Base-by-base conservation (phyloP, 2,329 filamentous ascomycete genomes). In the Aureobasidium sp. region DNA sequence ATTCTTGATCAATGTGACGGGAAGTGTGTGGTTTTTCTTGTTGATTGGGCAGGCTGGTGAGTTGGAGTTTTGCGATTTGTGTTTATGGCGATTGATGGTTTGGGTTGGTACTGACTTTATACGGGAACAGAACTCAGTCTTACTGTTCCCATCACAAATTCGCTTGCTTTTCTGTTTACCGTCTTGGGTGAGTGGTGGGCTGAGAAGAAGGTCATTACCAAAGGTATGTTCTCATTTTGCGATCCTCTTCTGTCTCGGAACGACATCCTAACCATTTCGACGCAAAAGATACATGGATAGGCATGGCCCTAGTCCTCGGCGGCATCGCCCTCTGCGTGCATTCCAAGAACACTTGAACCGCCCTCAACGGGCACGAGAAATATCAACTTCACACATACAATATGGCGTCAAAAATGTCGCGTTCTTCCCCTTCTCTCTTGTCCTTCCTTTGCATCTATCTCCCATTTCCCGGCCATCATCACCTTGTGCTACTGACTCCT, bases 11-110 rank as follows among this genome's bases (percentile, higher is more conserved):
- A 97, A 97, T 73, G 77, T 97, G 59, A 96, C 93, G 2, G 93
- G 93, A 34, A 96, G 91, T 71, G 82, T 97, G 61, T 97, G 93
- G 93, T 97, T 97, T 76, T 97, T 97, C 69, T 76, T 97, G 67
- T 79, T 97, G 66, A 93, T 97, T 76, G 93, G 93, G 7, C 85
- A 94, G 74, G 92, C 92, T 69, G 91, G 91, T 95, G 76, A 68
- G 88, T 82, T 63, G 31, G 29, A 25, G 67, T 63, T 44, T 25
- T 0, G 2, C 27, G 5, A 15, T 15, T 3, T 27, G 17, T 44
- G 20, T 11, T 11, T 22, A 9, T n/a, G 6, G 4, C 3, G 25
- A 45, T 58, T 5, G 27, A 17, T 12, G 11, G 44, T 12, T 9
- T 34, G 31, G 8, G 2, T 11, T 1, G 9, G 12, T 34, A 6